A percentile compares a stretch with the other conserved stretches of the same genome.
Conservation (phyloP, 1,139 yeast species). For the Sugiyamaella pinicola region DNA sequence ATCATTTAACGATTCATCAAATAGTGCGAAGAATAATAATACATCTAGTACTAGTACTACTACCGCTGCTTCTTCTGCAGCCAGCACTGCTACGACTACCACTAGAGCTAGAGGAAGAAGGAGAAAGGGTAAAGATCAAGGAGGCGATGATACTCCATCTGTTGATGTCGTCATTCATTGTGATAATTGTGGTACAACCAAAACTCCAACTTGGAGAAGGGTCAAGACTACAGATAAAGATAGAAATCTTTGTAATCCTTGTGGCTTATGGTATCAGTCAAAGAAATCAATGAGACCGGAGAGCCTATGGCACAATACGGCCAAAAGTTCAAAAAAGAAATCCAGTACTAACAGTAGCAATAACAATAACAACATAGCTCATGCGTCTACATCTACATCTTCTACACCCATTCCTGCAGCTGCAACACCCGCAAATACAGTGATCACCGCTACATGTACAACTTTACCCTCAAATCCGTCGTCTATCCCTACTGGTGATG, state of each 20-base stretch:
- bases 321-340: constrained; percentile 15
- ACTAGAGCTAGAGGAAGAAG: constrained; percentile 16
- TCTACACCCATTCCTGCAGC: constrained; percentile 5
- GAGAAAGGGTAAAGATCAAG: constrained; percentile 6
- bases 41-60: too few species aligned
- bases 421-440: not conserved
- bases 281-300: constrained; percentile 42
- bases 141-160: not conserved
- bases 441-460: not conserved
- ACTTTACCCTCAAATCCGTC: not conserved
- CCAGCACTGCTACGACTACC: not conserved
- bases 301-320: constrained; percentile 36
- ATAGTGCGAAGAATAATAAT: not conserved
- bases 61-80: not conserved
- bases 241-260: constrained; percentile 42
- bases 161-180: constrained; percentile 30
- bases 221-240: constrained; percentile 30
- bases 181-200: constrained; percentile 43
- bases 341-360: not conserved
- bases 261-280: constrained; percentile 42
- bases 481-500: not conserved
- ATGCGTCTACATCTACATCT: not conserved
- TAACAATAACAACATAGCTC: not conserved
- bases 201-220: constrained; percentile 45
- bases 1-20: not conserved